Evolutionary conservation across 2,329 filamentous ascomycete genomes (phyloP).

Genomic region (Aspergillus luchuensis): DNA sequence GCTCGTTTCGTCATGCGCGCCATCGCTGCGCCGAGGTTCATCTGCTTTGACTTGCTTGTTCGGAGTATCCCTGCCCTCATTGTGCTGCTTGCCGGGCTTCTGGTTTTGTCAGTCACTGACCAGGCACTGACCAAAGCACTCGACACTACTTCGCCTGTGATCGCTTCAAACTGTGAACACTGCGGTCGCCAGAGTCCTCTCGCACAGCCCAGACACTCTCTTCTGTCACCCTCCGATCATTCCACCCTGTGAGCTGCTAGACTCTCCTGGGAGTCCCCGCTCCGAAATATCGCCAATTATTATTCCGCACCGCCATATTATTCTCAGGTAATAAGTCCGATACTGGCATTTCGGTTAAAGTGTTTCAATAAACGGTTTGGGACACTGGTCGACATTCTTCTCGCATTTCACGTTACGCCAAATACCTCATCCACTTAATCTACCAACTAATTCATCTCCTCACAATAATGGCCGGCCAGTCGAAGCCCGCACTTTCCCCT

Average conservation of each 20-base stretch:
- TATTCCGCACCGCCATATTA: slow-evolving; percentile 4
- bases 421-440: not conserved
- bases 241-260: not conserved
- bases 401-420: not conserved
- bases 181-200: not conserved
- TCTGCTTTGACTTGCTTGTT: slow-evolving; percentile 9
- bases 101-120: not conserved
- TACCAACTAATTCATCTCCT: not conserved
- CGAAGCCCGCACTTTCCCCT: slow-evolving; percentile 75
- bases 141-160: not conserved
- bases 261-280: not conserved
- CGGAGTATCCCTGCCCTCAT: slow-evolving; percentile 6
- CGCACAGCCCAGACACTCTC: not conserved
- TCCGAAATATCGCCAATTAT: not conserved
- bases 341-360: not conserved
- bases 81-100: not conserved
- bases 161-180: not conserved
- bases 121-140: not conserved
- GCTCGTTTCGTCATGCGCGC: slow-evolving; percentile 32
- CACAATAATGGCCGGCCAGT: slow-evolving; percentile 55
- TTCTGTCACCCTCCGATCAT: not conserved
- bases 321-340: not conserved
- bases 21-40: slow-evolving; percentile 34
- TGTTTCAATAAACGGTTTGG: not conserved
- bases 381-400: not conserved